Percentiles rank a stretch among this genome's conserved stretches.
Conservation (phyloP, 2,329 filamentous ascomycete genomes). For the Calycina herbarum region DNA sequence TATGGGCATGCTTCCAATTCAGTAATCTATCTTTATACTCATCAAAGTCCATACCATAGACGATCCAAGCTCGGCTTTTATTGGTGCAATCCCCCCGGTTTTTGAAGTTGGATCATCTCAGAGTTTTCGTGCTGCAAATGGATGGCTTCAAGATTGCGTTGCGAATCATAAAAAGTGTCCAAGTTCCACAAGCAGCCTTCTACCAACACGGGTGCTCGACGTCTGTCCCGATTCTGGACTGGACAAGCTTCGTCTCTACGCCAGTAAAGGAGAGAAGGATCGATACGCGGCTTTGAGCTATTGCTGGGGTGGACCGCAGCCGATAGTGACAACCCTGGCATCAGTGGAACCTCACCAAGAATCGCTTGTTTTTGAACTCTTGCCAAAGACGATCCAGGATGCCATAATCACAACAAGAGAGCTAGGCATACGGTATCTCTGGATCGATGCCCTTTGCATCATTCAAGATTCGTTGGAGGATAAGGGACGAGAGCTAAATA, state of each 20-base stretch:
- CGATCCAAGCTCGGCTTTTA: not conserved
- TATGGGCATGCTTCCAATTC: not conserved
- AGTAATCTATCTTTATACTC: not conserved
- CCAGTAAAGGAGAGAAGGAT: not conserved
- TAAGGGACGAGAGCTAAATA: not conserved
- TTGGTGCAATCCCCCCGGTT: not conserved
- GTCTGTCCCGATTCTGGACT: not conserved
- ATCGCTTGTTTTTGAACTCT: not conserved
- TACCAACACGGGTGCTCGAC: constrained; percentile 4
- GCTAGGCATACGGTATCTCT: constrained; percentile 4
- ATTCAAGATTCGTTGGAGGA: constrained; percentile 9
- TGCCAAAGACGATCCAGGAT: not conserved
- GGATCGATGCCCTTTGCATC: constrained; percentile 8
- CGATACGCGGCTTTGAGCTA: constrained; percentile 4
- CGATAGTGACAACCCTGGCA: not conserved
- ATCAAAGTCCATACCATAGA: not conserved
- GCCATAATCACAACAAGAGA: not conserved
- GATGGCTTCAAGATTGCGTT: not conserved
- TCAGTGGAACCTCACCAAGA: not conserved
- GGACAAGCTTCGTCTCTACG: not conserved
- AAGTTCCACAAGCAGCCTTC: not conserved
- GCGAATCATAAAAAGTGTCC: constrained; percentile 3
- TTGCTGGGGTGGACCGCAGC: constrained; percentile 4
- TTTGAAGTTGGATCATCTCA: not conserved
- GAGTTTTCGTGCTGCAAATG: not conserved